Evolutionary conservation across 2,329 filamentous ascomycete genomes (phyloP), one percentile per base, ranked within the genome.

Genomic region (Fusarium setosum): DNA sequence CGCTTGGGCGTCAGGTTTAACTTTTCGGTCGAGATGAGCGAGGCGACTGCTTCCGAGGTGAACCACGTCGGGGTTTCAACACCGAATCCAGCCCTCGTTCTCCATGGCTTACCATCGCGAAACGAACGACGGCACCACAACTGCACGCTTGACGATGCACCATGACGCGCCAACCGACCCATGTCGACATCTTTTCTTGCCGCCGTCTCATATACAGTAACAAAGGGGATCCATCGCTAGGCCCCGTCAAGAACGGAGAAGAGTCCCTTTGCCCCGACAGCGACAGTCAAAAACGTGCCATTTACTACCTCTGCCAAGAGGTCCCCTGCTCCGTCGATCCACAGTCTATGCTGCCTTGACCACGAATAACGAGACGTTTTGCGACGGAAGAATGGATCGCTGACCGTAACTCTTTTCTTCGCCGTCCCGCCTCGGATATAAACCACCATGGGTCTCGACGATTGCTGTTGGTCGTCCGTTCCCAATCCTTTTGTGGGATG

Each of bases 271-370:
- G 21, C 47, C 21, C n/a, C n/a, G n/a, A n/a, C 20, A 37, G 21
- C n/a, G 29, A 61, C 59, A 48, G 59, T 67, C 47, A 61, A 59
- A 60, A 71, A 60, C 61, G 52, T 60, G 37, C 35, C 32, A 66
- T 59, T 44, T 60, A 17, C 53, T 18, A 40, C 34, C 35, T 32
- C 37, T 35, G 54, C 53, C 41, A 58, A 50, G 31, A 59, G 38
- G 53, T 48, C 40, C 49, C 48, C 49, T 50, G 40, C 31, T n/a
- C n/a, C n/a, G n/a, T n/a, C 41, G 37, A 50, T 53, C 53, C 61
- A 55, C 61, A n/a, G n/a, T n/a, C n/a, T n/a, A 45, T 29, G 18
- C 15, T 35, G 29, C 20, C 37, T 34, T 26, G 10, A 10, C 18
- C 29, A 32, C 59, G 38, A 65, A 63, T 60, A 15, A 42, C 31